Evolutionary conservation across 768 basidiomycete species (phyloP).

Genomic region (Lactarius sp.): DNA sequence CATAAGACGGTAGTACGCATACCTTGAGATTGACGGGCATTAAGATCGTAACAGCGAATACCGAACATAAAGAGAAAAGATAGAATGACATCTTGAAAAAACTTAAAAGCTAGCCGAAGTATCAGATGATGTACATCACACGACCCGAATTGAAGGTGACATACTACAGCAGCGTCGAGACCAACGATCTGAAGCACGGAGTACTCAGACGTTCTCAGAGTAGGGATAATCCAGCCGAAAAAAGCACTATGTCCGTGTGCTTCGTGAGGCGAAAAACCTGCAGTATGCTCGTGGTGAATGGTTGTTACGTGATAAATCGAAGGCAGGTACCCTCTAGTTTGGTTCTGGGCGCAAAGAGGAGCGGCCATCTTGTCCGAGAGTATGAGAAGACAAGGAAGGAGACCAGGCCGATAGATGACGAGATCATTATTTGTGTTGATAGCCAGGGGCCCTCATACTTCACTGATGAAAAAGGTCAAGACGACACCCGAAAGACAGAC

Average conservation of each 20-base stretch:
- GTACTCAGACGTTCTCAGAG: constrained; percentile 84
- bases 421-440: constrained; percentile 80
- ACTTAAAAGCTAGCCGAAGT: constrained; percentile 64
- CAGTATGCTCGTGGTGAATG: constrained; percentile 11
- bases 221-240: constrained; percentile 96
- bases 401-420: constrained; percentile 66
- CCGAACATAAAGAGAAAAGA: constrained; percentile 80
- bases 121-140: constrained; percentile 1
- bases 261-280: constrained; percentile 92
- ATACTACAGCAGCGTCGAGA: constrained; percentile 90
- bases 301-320: not conserved
- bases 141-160: constrained; percentile 31
- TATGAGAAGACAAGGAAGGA: constrained; percentile 90
- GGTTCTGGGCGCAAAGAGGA: constrained; percentile 89
- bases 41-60: constrained; percentile 76
- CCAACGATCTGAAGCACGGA: constrained; percentile 95
- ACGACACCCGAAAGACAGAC: constrained; percentile 13
- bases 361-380: constrained; percentile 79
- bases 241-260: constrained; percentile 82
- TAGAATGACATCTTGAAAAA: constrained; percentile 96
- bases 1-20: constrained; percentile 26
- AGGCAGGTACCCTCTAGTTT: constrained; percentile 78
- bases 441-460: constrained; percentile 96
- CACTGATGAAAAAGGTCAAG: constrained; percentile 37
- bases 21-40: constrained; percentile 96